Conservation (phyloP, 371 early-diverging fungal genomes). For the Rhizopus delemar region DNA sequence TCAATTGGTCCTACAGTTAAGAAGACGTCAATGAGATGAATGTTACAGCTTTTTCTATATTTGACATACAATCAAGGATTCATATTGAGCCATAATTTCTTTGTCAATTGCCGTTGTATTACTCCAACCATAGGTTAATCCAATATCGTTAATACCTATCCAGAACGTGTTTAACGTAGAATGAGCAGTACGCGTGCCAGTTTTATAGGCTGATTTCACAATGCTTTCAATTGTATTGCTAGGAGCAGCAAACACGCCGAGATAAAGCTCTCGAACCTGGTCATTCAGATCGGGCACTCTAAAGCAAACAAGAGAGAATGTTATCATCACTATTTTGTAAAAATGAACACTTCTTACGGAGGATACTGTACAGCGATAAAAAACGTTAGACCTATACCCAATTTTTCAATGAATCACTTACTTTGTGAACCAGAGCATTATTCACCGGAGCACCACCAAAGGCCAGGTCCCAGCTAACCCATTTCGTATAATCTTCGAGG, state of each 20-base stretch:
- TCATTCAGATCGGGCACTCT: conserved; percentile 37
- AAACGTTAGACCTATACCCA: background rate
- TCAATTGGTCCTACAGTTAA: conserved; percentile 20
- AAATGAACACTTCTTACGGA: background rate
- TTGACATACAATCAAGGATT: conserved; percentile 23
- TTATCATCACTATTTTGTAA: no score
- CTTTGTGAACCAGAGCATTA: conserved; percentile 33
- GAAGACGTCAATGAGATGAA: no score
- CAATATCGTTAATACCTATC: conserved; percentile 49
- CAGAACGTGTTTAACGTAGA: conserved; percentile 34
- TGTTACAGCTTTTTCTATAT: no score
- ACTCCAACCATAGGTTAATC: conserved; percentile 30
- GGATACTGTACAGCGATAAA: background rate
- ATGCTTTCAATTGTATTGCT: conserved; percentile 7
- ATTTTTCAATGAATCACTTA: background rate
- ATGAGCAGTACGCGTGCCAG: conserved; percentile 10
- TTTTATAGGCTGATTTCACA: conserved; percentile 8
- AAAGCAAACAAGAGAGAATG: background rate
- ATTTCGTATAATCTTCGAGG: conserved; percentile 20
- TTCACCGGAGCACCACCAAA: conserved; percentile 42
- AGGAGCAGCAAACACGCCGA: conserved; percentile 20
- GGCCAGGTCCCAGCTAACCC: conserved; percentile 42
- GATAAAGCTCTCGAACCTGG: conserved; percentile 35
- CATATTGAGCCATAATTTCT: conserved; percentile 27
- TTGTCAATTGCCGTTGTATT: conserved; percentile 17